Percentiles rank a stretch among this genome's conserved stretches.
Evolutionary conservation across 176 grass and related monocot genomes (phyloP).

Genomic region (Zea luxurians): DNA sequence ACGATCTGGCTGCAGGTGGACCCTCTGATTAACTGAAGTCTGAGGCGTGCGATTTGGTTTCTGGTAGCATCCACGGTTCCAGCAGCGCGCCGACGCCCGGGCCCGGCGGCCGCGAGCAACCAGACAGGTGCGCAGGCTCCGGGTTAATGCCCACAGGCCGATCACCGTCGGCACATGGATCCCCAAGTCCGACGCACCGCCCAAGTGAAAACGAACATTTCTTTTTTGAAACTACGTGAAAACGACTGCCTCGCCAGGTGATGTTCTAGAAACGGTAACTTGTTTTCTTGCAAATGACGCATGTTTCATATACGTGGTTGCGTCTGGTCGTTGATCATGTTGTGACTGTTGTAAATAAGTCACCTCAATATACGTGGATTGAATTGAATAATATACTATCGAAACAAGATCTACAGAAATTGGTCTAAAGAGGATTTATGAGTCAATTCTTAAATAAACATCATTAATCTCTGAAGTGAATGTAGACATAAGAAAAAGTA

Average conservation of each 20-base stretch:
- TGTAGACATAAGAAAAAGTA: too few species aligned
- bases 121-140: background rate
- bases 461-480: too few species aligned
- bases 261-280: background rate
- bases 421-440: too few species aligned
- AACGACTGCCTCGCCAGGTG: background rate
- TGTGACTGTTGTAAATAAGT: too few species aligned
- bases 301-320: too few species aligned
- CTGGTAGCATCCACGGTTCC: conserved; percentile 1
- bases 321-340: too few species aligned
- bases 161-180: background rate
- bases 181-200: background rate
- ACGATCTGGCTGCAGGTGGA: background rate
- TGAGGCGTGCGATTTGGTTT: background rate
- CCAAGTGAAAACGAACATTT: conserved; percentile 1
- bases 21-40: background rate
- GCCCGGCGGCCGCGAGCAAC: background rate
- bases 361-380: too few species aligned
- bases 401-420: background rate
- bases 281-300: too few species aligned
- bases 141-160: background rate
- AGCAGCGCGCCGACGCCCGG: background rate
- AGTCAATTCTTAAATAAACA: too few species aligned
- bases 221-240: background rate
- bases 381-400: too few species aligned